A percentile compares a stretch with the other conserved stretches of the same genome.
Conservation (phyloP, 495 filamentous ascomycete species). For the Penicillium coffeae region DNA sequence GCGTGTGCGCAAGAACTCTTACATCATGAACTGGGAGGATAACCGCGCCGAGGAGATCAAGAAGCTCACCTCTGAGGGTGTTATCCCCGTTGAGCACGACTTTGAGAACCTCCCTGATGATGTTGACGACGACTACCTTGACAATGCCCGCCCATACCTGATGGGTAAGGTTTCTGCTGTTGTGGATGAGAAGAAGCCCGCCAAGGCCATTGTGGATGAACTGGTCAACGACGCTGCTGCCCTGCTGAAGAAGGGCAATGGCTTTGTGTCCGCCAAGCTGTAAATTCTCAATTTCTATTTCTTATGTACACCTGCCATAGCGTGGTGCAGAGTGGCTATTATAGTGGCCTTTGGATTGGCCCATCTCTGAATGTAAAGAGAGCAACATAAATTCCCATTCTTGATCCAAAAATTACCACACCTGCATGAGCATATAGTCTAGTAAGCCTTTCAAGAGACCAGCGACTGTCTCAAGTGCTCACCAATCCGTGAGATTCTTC, state of each 20-base stretch:
- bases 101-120: constrained; percentile 78
- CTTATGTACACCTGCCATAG: constrained; percentile 8
- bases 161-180: constrained; percentile 98
- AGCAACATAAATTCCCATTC: too few species aligned
- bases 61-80: constrained; percentile 79
- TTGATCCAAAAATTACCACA: too few species aligned
- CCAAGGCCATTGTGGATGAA: constrained; percentile 92
- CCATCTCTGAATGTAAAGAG: too few species aligned
- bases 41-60: constrained; percentile 87
- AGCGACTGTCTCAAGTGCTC: too few species aligned
- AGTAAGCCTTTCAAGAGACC: too few species aligned
- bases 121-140: constrained; percentile 73
- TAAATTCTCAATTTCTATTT: constrained; percentile 35
- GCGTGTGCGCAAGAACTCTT: constrained; percentile 86
- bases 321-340: neutral
- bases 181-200: constrained; percentile 86
- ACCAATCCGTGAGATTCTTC: too few species aligned
- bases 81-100: constrained; percentile 91
- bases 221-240: constrained; percentile 79
- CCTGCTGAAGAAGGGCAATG: constrained; percentile 60
- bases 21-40: constrained; percentile 94
- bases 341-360: neutral
- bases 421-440: too few species aligned
- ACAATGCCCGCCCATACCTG: constrained; percentile 84
- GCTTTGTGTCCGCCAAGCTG: constrained; percentile 61